Conservation (phyloP, 768 basidiomycete species). For the Suillus luteus region DNA sequence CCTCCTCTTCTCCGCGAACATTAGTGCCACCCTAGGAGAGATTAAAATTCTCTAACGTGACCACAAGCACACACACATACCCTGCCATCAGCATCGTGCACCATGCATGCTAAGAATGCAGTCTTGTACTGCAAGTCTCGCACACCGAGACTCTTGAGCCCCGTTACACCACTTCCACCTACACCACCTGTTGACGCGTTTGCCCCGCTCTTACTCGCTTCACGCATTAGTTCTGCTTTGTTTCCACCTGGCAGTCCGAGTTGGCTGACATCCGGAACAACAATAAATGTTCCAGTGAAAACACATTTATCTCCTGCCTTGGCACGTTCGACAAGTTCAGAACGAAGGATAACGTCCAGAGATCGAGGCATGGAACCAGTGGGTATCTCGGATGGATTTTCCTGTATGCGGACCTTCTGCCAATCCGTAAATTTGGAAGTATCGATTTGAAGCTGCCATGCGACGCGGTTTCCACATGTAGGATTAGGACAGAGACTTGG, state of each 20-base stretch:
- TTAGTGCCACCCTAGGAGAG: slow-evolving; percentile 72
- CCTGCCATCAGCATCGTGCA: slow-evolving; percentile 84
- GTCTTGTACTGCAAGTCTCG: slow-evolving; percentile 98
- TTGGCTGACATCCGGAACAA: slow-evolving; percentile 97
- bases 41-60: neutral
- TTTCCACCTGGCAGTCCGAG: slow-evolving; percentile 94
- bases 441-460: slow-evolving; percentile 95
- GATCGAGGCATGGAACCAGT: slow-evolving; percentile 98
- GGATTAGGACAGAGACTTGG: slow-evolving; percentile 94
- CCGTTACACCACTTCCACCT: slow-evolving; percentile 84
- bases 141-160: slow-evolving; percentile 92
- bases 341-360: slow-evolving; percentile 91
- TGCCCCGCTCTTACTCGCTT: slow-evolving; percentile 67
- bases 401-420: slow-evolving; percentile 99
- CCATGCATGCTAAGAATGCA: slow-evolving; percentile 98
- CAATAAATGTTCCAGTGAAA: slow-evolving; percentile 97
- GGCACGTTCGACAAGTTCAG: slow-evolving; percentile 96
- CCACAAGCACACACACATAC: slow-evolving; percentile 48
- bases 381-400: slow-evolving; percentile 98
- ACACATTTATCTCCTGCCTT: slow-evolving; percentile 99
- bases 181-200: slow-evolving; percentile 62
- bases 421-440: slow-evolving; percentile 97
- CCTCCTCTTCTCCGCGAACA: slow-evolving; percentile 86
- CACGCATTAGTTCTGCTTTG: slow-evolving; percentile 85
- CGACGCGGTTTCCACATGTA: slow-evolving; percentile 85